Base-by-base conservation (phyloP, 768 basidiomycete genomes). In the Tylopilus felleus region DNA sequence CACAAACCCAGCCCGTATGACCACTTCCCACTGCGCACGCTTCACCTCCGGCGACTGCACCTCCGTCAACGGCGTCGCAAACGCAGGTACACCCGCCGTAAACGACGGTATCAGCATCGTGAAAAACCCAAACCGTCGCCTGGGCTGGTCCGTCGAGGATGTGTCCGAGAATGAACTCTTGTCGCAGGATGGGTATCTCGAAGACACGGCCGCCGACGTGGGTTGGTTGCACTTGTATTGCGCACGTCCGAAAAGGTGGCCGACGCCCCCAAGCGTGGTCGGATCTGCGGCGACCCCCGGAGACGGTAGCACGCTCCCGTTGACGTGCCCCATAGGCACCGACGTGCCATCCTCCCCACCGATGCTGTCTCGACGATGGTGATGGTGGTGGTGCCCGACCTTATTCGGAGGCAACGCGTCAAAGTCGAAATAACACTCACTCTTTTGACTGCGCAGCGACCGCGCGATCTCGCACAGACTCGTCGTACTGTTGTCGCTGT, bases 11-110 rank as follows among this genome's bases (percentile, higher is more conserved):
- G 84, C 85, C 35, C 86, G 75, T 25, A 87, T 73, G 28, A 91
- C 86, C 27, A 92, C 85, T 69, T 91, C 88, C 90, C 90, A 92
- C 61, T 93, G 90, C 3, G 82, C 88, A n/a, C 90, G 78, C 48
- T 81, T 77, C 47, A 91, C 81, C 52, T 85, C 76, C 16, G 87
- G 84, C 55, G 80, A 87, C 47, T 87, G 75, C 21, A 92, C 75
- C 38, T 76, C 77, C 40, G 90, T 90, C 52, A 92, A 71, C 29
- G 88, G 86, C 21, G 80, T 72, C 19, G 82, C 78, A 57, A 91
- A 91, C 41, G 87, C 82, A 2, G 89, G 88, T 16, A 90, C 88
- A 12, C 66, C 68, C 19, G 61, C 59, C 23, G 66, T 71, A 33
- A 72, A 71, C 22, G 69, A 66, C 0, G 69, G 71, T 21, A 71